Percentiles rank a stretch among this genome's conserved stretches.
Conservation (phyloP, 176 grass and related monocot genomes). For the Canna indica region DNA sequence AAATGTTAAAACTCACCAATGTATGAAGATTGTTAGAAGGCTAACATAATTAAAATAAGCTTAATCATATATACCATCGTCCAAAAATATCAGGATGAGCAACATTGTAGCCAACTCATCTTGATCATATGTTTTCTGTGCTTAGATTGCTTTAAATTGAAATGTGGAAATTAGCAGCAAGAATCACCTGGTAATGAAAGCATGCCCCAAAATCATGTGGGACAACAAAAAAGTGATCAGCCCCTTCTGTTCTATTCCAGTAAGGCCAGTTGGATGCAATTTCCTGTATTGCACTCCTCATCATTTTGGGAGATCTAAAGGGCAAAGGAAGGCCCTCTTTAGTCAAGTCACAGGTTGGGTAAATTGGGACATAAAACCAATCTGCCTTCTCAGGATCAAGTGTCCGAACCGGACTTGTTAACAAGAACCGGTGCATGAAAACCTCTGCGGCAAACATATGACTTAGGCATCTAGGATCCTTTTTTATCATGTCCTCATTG, state of each 20-base stretch:
- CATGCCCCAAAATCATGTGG: constrained; percentile 36
- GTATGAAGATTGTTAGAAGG: too few relatives aligned
- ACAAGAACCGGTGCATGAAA: constrained; percentile 60
- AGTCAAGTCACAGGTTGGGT: constrained; percentile 56
- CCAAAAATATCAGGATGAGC: too few relatives aligned
- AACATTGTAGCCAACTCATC: too few relatives aligned
- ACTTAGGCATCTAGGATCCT: constrained; percentile 55
- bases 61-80: too few relatives aligned
- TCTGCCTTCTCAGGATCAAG: constrained; percentile 61
- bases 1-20: too few relatives aligned
- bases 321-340: constrained; percentile 54
- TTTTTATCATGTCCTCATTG: constrained; percentile 60
- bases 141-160: too few relatives aligned
- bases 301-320: constrained; percentile 62
- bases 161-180: too few relatives aligned
- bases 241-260: constrained; percentile 52
- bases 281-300: constrained; percentile 52
- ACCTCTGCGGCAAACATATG: constrained; percentile 76
- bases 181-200: constrained; percentile 8
- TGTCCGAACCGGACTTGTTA: constrained; percentile 43
- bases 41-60: too few relatives aligned
- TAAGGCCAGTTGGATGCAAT: constrained; percentile 54
- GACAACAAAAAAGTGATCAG: constrained; percentile 2
- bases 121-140: too few relatives aligned
- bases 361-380: constrained; percentile 66